A percentile compares a stretch with the other conserved stretches of the same genome.
Evolutionary conservation across 345 rosid species (phyloP).

Genomic region (Geranium rotundifolium): DNA sequence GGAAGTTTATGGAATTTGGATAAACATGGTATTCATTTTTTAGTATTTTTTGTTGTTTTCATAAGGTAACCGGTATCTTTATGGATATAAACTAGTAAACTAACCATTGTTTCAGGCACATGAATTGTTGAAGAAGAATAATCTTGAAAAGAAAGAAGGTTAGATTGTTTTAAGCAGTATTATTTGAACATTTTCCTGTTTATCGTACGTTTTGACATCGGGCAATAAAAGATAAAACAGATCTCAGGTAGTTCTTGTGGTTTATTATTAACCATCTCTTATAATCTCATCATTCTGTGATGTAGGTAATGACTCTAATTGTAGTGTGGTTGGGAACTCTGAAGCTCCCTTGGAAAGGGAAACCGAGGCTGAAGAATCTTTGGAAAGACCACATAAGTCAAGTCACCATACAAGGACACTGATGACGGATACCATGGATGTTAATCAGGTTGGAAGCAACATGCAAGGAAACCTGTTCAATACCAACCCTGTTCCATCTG

Average conservation of each 20-base stretch:
- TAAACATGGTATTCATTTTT: conserved; percentile 41
- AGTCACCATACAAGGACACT: conserved; percentile 15
- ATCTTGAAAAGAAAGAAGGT: conserved; percentile 56
- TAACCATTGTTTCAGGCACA: conserved; percentile 49
- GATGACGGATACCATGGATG: conserved; percentile 16
- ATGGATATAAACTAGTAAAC: background rate
- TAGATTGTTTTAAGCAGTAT: background rate
- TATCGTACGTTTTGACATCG: no score
- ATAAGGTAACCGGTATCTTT: no score
- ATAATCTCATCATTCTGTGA: background rate
- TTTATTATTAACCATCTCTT: no score
- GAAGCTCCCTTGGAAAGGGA: conserved; percentile 22
- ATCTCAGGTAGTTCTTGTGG: no score
- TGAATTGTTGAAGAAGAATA: conserved; percentile 55
- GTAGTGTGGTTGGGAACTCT: conserved; percentile 15
- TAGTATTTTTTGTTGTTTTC: background rate
- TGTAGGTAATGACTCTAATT: conserved; percentile 21
- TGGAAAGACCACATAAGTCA: conserved; percentile 20
- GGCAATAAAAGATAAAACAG: no score
- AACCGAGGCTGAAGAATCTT: conserved; percentile 19
- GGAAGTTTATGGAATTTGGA: conserved; percentile 69
- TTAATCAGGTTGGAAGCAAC: conserved; percentile 12
- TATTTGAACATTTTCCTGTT: no score
- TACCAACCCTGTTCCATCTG: conserved; percentile 13
- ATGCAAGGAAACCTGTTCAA: conserved; percentile 20